Percentiles rank a stretch among this genome's conserved stretches.
phyloP scores from a whole-genome alignment of 192 early-diverging fungal species.

The Cladochytrium replicatum region DNA sequence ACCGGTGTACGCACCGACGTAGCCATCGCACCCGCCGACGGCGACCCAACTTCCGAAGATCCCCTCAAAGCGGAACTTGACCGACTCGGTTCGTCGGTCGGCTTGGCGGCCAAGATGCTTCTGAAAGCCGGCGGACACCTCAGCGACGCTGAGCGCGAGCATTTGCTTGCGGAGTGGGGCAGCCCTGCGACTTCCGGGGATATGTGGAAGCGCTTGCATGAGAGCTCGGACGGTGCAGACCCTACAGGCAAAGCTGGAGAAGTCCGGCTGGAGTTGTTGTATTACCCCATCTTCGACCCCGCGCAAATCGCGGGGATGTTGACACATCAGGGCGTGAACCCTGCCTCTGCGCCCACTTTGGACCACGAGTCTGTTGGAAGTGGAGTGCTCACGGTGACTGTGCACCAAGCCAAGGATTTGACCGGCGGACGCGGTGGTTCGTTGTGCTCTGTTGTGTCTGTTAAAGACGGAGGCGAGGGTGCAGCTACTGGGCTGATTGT shows the following conservation, averaged over 20 bases:
- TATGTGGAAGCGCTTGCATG: constrained; percentile 27
- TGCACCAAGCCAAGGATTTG: constrained; percentile 38
- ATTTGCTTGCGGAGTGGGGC: constrained; percentile 37
- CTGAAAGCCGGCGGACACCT: constrained; percentile 7
- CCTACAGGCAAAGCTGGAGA: constrained; percentile 10
- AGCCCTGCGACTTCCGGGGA: constrained; percentile 11
- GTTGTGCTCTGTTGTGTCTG: constrained; percentile 30
- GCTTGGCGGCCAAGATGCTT: too few species aligned
- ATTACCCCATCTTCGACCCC: constrained; percentile 20
- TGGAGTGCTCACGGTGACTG: constrained; percentile 28
- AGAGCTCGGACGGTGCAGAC: constrained; percentile 3
- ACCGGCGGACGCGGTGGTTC: constrained; percentile 26
- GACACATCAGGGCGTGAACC: background rate
- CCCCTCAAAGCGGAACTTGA: too few species aligned
- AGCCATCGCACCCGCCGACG: background rate
- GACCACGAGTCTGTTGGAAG: too few species aligned
- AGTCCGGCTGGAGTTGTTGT: constrained; percentile 25
- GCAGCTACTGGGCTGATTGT: constrained; percentile 7
- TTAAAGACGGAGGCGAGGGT: background rate
- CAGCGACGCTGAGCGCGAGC: constrained; percentile 21
- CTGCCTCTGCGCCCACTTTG: too few species aligned
- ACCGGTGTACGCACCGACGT: background rate
- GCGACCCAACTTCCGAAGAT: too few species aligned
- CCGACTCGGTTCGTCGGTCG: too few species aligned
- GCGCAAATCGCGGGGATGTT: background rate